Evolutionary conservation across 805 yeast species (phyloP), one percentile per base, ranked within the genome.

Genomic region (Candida sphagnicola): DNA sequence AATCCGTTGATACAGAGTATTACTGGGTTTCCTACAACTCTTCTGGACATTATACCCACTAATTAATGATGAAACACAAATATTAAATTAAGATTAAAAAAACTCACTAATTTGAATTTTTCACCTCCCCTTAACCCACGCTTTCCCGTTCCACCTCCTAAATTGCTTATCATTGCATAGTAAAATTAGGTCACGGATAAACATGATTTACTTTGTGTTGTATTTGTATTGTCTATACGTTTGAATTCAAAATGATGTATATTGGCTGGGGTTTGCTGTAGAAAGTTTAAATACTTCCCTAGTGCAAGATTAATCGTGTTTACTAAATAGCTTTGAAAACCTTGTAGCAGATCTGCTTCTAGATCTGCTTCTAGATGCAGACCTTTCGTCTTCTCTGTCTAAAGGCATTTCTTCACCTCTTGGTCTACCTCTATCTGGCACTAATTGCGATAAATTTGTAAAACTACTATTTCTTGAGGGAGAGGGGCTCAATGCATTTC

Each of bases 11-110:
- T 48, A 3, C 39, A 35, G 6, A 57, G 39, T n/a, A 58, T 61
- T 4, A 25, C 35, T 5, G 47, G 57, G 41, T 65, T 57, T 3
- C 72, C 72, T 2, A 61, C 60, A 3, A 45, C 48, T 35, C 65
- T 47, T 32, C 39, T 36, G 12, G 25, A 24, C 37, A 34, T 34
- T 8, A 13, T 26, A 10, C 24, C n/a, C n/a, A n/a, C n/a, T n/a
- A n/a, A n/a, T n/a, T n/a, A n/a, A n/a, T n/a, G n/a, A n/a, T n/a
- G n/a, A n/a, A n/a, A n/a, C n/a, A n/a, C n/a, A n/a, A n/a, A n/a
- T n/a, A n/a, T n/a, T n/a, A n/a, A n/a, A n/a, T n/a, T n/a, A n/a
- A n/a, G n/a, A n/a, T n/a, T n/a, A n/a, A n/a, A n/a, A n/a, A n/a
- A n/a, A 10, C 24, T 21, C 10, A 6, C 24, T 21, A 6, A 10